Percentiles rank a stretch among this genome's conserved stretches.
Evolutionary conservation across 2,329 filamentous ascomycete species (phyloP).

Genomic region (Ophiostoma sp.): DNA sequence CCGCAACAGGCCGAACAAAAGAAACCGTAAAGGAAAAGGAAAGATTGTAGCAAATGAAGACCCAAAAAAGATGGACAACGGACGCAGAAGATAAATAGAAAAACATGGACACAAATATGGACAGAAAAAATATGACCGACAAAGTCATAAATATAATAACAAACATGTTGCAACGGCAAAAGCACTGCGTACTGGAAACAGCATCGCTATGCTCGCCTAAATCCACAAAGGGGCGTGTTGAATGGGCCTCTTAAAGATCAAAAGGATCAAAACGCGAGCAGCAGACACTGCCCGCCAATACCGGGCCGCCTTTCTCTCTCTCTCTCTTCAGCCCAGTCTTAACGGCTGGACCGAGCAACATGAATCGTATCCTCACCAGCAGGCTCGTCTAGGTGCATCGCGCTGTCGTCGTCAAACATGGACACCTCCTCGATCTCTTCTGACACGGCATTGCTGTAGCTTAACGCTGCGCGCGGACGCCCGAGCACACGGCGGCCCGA

Average conservation of each 20-base stretch:
- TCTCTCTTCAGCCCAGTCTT: not conserved
- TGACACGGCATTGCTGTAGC: not conserved
- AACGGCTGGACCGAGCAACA: not conserved
- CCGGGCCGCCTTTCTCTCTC: not conserved
- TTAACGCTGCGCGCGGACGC: not conserved
- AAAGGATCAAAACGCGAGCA: not conserved
- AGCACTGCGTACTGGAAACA: not conserved
- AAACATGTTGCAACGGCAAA: not conserved
- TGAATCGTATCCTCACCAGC: not conserved
- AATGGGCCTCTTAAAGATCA: not conserved
- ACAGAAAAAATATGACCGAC: not conserved
- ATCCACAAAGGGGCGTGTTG: conserved; percentile 2
- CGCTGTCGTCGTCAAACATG: conserved; percentile 11
- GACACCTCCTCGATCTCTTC: conserved; percentile 10
- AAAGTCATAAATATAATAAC: not conserved
- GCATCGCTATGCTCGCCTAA: not conserved
- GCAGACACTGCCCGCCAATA: not conserved
- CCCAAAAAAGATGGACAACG: not conserved
- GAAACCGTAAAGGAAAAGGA: not conserved
- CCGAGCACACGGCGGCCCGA: not conserved
- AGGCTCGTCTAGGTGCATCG: not conserved
- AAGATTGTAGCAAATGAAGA: not conserved
- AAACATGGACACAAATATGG: not conserved
- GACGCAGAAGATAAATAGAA: not conserved
- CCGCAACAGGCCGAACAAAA: not conserved